Conservation (phyloP, 257 asterid genomes). For the Lithospermum erythrorhizon region DNA sequence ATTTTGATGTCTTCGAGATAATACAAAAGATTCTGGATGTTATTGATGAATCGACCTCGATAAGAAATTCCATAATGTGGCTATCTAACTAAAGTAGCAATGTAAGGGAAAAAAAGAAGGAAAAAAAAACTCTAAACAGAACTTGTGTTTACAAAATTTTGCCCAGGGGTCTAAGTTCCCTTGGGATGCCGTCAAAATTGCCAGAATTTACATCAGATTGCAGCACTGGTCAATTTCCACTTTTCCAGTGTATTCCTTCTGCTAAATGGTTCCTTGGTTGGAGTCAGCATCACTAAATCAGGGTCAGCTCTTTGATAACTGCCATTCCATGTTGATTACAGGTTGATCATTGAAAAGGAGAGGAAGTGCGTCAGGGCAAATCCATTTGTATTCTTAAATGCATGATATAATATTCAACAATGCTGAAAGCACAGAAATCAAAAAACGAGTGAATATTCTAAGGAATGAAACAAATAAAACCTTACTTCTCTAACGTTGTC, state of each 20-base stretch:
- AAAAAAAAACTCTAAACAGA: background rate
- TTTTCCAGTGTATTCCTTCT: constrained; percentile 78
- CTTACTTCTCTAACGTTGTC: constrained; percentile 84
- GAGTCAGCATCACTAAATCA: constrained; percentile 83
- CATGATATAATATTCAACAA: too few relatives aligned
- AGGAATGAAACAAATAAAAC: constrained; percentile 24
- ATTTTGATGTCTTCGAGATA: too few relatives aligned
- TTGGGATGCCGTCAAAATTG: constrained; percentile 65
- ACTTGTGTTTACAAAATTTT: constrained; percentile 37
- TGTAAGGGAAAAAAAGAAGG: too few relatives aligned
- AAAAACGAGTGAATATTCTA: too few relatives aligned
- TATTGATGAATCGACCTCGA: background rate
- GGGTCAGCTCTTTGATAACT: constrained; percentile 93
- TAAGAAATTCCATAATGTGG: background rate
- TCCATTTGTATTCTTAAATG: too few relatives aligned
- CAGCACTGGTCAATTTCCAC: constrained; percentile 56
- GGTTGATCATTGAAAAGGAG: background rate
- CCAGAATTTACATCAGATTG: constrained; percentile 72
- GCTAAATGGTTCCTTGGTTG: constrained; percentile 92
- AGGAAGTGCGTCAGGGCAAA: background rate
- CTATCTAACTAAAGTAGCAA: background rate
- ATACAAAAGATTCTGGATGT: too few relatives aligned
- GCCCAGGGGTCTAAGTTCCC: constrained; percentile 64
- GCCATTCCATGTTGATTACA: constrained; percentile 13
- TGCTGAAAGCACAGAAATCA: too few relatives aligned